Conservation (phyloP, 306 rosid species). For the Vicia sativa region DNA sequence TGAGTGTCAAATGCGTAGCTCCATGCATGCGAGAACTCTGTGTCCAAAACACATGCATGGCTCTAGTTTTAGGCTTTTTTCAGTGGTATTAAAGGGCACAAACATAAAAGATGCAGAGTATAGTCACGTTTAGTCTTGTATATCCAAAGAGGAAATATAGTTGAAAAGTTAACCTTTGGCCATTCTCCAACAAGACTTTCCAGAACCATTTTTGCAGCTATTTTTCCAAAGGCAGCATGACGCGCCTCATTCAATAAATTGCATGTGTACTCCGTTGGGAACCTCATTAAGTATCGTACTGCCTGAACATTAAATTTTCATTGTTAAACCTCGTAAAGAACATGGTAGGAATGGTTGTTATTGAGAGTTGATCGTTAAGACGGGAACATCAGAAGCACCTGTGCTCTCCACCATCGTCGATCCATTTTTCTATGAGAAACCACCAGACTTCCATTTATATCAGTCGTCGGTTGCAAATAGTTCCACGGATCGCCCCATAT, state of each 20-base stretch:
- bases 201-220: slow-evolving; percentile 71
- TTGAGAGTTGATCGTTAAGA: slow-evolving; percentile 6
- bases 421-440: slow-evolving; percentile 89
- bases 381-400: slow-evolving; percentile 45
- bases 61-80: neutral
- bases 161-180: slow-evolving; percentile 59
- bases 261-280: slow-evolving; percentile 73
- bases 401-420: slow-evolving; percentile 95
- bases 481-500: slow-evolving; percentile 88
- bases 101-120: slow-evolving; percentile 4
- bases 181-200: slow-evolving; percentile 52
- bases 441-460: slow-evolving; percentile 80
- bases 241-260: slow-evolving; percentile 69
- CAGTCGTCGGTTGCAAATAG: slow-evolving; percentile 89
- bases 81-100: neutral
- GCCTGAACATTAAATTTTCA: slow-evolving; percentile 52
- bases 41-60: neutral
- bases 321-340: neutral
- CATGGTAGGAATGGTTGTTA: slow-evolving; percentile 1
- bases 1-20: neutral
- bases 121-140: neutral
- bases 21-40: neutral
- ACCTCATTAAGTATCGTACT: slow-evolving; percentile 82
- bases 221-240: slow-evolving; percentile 80
- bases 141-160: slow-evolving; percentile 18